Evolutionary conservation across 1,284 basidiomycete genomes (phyloP), one percentile per base, ranked within the genome.

Genomic region (Austroboletus niveus): DNA sequence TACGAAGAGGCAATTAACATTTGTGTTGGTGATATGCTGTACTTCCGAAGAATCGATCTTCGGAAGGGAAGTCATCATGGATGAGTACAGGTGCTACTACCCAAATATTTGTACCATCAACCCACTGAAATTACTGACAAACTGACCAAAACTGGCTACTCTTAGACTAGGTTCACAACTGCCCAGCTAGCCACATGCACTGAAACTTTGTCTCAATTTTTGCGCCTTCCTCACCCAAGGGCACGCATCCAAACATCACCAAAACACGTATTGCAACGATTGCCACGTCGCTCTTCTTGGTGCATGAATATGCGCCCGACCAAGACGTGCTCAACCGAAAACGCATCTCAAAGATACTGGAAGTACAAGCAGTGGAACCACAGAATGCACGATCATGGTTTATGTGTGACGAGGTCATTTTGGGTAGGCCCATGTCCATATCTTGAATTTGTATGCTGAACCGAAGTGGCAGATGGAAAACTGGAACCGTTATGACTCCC

Each of bases 381-480:
- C 77, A 82, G 24, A 81, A 87, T 52, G 63, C 75, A 38, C 78
- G 91, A n/a, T 89, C 87, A 0, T 93, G 90, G 90, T 87, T 93
- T 58, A 63, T 87, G 31, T 78, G 73, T 30, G 76, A 87, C 32
- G 78, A 84, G 51, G 77, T 91, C 6, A 58, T 87, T n/a, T 75
- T 81, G 59, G 86, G 91, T 86, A 53, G 41, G 75, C 61, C 38
- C 6, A n/a, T 8, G 8, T 42, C 7, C 3, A n/a, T n/a, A 9
- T 7, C 41, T n/a, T 15, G 20, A 17, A 12, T 9, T 17, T 10
- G 38, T 5, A 40, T 43, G 35, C 46, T 55, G 27, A 53, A 43
- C 22, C 4, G 12, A 42, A 38, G 44, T 40, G 30, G 17, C 57
- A 92, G 90, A 93, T 64, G 90, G 90, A 27, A 85, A 81, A 57